A percentile compares a stretch with the other conserved stretches of the same genome.
Evolutionary conservation across 2,329 filamentous ascomycete genomes (phyloP).

Genomic region (Sclerotinia glacialis): DNA sequence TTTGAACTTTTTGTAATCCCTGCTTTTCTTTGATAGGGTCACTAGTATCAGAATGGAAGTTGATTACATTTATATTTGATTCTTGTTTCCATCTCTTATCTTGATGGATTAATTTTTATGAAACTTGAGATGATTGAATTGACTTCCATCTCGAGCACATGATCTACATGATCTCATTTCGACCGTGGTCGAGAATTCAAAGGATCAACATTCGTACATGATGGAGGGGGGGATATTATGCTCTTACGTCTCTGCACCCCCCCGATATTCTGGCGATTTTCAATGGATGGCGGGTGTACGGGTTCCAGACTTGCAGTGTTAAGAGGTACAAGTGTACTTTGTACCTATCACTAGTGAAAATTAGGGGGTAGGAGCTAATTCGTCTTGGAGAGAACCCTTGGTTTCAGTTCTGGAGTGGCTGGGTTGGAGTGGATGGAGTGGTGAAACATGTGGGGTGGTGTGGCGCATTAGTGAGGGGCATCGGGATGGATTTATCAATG

Average conservation of each 20-base stretch:
- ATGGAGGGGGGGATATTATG: neutral
- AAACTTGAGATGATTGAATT: neutral
- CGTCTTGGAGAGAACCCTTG: neutral
- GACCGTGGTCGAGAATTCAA: neutral
- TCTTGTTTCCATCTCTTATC: neutral
- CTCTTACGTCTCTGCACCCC: too few relatives aligned
- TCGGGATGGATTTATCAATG: neutral
- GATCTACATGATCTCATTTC: neutral
- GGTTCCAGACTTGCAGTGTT: too few relatives aligned
- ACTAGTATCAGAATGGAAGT: neutral
- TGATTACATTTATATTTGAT: neutral
- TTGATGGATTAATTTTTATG: neutral
- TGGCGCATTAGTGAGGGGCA: neutral
- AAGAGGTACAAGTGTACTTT: too few relatives aligned
- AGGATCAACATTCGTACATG: neutral
- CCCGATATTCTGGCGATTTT: too few relatives aligned
- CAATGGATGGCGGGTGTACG: too few relatives aligned
- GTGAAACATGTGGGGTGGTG: constrained; percentile 2
- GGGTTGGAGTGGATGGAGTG: neutral
- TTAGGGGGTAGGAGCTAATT: too few relatives aligned
- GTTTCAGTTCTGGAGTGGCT: neutral
- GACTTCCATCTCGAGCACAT: neutral
- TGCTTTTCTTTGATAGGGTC: constrained; percentile 2
- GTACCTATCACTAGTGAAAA: too few relatives aligned
- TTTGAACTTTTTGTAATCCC: neutral